Evolutionary conservation across 345 rosid genomes (phyloP).

Genomic region (Laguncularia racemosa): DNA sequence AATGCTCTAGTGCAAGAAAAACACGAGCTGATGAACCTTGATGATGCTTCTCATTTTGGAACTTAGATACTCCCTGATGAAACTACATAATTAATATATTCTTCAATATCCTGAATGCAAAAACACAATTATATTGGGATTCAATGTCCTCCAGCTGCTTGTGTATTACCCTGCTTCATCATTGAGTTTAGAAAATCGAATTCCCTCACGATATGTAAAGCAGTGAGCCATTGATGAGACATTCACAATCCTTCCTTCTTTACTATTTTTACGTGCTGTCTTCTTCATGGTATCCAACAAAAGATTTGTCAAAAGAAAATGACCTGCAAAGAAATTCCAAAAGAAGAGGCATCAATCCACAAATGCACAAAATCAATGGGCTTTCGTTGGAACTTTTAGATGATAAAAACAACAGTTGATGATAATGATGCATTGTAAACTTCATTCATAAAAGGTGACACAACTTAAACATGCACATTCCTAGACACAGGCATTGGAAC

Average conservation of each 20-base stretch:
- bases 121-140: not conserved
- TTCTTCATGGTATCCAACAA: slow-evolving; percentile 70
- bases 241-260: slow-evolving; percentile 64
- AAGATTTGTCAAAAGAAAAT: slow-evolving; percentile 64
- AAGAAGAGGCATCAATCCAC: not conserved
- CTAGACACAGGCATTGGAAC: too few relatives aligned
- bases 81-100: not conserved
- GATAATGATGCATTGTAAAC: too few relatives aligned
- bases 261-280: slow-evolving; percentile 43
- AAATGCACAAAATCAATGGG: not conserved
- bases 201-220: slow-evolving; percentile 43
- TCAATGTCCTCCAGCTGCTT: not conserved
- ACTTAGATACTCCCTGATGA: too few relatives aligned
- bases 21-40: too few relatives aligned
- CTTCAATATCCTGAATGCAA: not conserved
- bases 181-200: slow-evolving; percentile 54
- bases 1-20: too few relatives aligned
- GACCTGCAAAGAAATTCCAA: slow-evolving; percentile 36
- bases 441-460: too few relatives aligned
- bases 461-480: too few relatives aligned
- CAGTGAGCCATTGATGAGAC: slow-evolving; percentile 69
- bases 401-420: not conserved
- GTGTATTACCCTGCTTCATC: slow-evolving; percentile 45
- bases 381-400: not conserved
- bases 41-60: too few relatives aligned